Conservation (phyloP, 768 basidiomycete genomes). For the Sarcodon sp. region DNA sequence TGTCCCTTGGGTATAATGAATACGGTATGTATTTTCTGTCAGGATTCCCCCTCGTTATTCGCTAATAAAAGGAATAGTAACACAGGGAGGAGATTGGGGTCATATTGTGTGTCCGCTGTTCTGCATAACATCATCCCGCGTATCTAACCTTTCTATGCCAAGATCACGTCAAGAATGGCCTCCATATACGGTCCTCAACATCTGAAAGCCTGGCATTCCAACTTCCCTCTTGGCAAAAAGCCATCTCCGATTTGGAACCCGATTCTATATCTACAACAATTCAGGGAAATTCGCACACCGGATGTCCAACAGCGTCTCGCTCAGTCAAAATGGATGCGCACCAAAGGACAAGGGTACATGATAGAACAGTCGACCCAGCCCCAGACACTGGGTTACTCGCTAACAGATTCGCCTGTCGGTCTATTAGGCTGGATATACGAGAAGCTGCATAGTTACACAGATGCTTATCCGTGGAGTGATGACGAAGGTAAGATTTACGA, state of each 20-base stretch:
- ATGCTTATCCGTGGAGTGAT: conserved; percentile 39
- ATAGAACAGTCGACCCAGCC: conserved; percentile 19
- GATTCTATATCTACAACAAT: conserved; percentile 13
- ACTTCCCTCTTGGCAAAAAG: neutral
- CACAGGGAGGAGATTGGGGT: conserved; percentile 26
- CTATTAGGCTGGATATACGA: conserved; percentile 20
- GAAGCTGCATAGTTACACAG: conserved; percentile 18
- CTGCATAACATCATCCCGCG: neutral
- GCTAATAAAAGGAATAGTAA: conserved; percentile 2
- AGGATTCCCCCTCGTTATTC: neutral
- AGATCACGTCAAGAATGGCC: conserved; percentile 7
- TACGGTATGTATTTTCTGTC: conserved; percentile 7
- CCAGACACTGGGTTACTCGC: conserved; percentile 30
- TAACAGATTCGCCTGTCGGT: conserved; percentile 43
- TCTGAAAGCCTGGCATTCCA: conserved; percentile 12
- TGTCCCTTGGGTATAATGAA: conserved; percentile 12
- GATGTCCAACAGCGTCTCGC: conserved; percentile 14
- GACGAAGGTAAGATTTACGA: conserved; percentile 30
- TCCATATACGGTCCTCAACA: conserved; percentile 7
- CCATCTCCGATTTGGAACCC: conserved; percentile 15
- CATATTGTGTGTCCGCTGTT: conserved; percentile 13
- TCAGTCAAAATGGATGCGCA: conserved; percentile 10
- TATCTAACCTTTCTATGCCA: neutral
- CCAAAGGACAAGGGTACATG: conserved; percentile 24
- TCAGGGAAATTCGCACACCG: conserved; percentile 16